phyloP scores from a whole-genome alignment of 768 basidiomycete species.

The Melanogaster broomeanus region DNA sequence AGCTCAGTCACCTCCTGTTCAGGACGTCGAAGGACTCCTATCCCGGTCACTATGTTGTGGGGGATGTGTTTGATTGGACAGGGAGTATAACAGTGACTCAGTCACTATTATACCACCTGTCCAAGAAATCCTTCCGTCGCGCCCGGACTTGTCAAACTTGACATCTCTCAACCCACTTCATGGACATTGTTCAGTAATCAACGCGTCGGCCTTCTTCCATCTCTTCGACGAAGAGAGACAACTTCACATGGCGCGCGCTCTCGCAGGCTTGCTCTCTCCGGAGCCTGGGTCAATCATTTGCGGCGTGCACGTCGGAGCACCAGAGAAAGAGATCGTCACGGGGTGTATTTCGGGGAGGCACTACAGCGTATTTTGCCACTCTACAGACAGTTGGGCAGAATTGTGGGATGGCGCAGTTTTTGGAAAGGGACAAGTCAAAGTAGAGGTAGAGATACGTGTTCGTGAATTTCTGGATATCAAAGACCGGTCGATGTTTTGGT shows the following conservation, averaged over 20 bases:
- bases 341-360: not conserved
- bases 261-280: conserved; percentile 46
- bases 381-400: conserved; percentile 34
- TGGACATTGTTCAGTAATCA: conserved; percentile 48
- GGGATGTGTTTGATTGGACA: no score
- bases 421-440: conserved; percentile 31
- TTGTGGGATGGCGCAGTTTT: conserved; percentile 39
- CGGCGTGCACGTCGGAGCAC: conserved; percentile 38
- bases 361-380: conserved; percentile 27
- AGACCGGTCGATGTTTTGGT: no score
- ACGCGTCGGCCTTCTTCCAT: no score
- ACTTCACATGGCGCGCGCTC: conserved; percentile 38
- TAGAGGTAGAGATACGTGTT: conserved; percentile 15
- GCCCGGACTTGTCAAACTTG: no score
- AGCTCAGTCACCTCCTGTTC: conserved; percentile 60
- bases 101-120: no score
- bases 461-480: no score
- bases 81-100: no score
- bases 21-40: conserved; percentile 50
- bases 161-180: no score
- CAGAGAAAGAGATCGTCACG: conserved; percentile 1
- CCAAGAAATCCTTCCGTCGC: no score
- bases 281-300: conserved; percentile 52
- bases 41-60: conserved; percentile 50
- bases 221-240: conserved; percentile 45